phyloP scores from a whole-genome alignment of 805 yeast species.

The Crinitomyces ghanaensis region DNA sequence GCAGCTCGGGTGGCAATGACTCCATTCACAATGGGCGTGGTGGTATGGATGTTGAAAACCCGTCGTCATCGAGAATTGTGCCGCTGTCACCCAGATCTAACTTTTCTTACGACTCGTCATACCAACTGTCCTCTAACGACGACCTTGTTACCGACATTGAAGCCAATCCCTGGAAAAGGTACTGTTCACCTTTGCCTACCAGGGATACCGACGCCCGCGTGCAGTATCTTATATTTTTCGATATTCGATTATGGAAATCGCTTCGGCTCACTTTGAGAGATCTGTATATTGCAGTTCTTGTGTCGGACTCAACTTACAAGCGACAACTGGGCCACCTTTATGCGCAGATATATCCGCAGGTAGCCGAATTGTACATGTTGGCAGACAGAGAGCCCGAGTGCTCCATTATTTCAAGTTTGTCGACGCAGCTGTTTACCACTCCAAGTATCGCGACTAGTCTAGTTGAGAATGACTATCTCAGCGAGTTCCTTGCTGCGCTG shows the following conservation, averaged over 20 bases:
- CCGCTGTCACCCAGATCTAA: too few relatives aligned
- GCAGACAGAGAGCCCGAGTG: conserved; percentile 84
- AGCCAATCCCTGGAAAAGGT: too few relatives aligned
- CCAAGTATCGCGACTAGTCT: conserved; percentile 66
- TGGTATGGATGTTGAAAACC: too few relatives aligned
- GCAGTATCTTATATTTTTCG: conserved; percentile 52
- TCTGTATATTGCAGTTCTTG: conserved; percentile 50
- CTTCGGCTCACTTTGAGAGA: conserved; percentile 49
- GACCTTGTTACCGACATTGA: too few relatives aligned
- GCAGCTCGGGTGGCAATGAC: too few relatives aligned
- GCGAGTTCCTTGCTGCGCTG: conserved; percentile 49
- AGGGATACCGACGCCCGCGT: conserved; percentile 32
- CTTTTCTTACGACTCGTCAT: too few relatives aligned
- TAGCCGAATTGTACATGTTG: conserved; percentile 56
- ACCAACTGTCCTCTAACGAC: too few relatives aligned
- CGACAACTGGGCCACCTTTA: conserved; percentile 62
- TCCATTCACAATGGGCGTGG: too few relatives aligned
- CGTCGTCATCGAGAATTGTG: too few relatives aligned
- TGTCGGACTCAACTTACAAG: conserved; percentile 48
- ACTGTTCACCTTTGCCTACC: background rate
- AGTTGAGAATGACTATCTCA: conserved; percentile 51
- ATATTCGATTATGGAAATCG: conserved; percentile 59
- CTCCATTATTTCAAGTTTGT: conserved; percentile 58
- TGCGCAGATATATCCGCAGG: conserved; percentile 68
- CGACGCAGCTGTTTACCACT: conserved; percentile 82